Conservation (phyloP, 306 rosid species). For the Dalbergia cochinchinensis region DNA sequence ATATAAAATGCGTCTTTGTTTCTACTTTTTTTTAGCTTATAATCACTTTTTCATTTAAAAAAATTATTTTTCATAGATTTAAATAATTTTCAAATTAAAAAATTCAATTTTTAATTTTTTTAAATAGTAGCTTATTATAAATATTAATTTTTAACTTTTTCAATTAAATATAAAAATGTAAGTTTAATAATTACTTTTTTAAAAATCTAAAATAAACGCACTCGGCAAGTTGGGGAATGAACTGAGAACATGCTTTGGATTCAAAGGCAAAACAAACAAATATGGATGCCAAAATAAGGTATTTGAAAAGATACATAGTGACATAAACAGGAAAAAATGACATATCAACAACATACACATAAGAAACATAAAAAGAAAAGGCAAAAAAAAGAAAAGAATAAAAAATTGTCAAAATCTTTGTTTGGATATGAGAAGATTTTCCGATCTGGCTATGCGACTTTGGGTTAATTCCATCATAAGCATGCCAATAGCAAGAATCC, state of each 20-base stretch:
- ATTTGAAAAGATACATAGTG: constrained; percentile 10
- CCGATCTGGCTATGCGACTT: constrained; percentile 44
- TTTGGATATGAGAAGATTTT: constrained; percentile 40
- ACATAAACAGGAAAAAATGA: constrained; percentile 1
- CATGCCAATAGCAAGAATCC: constrained; percentile 46
- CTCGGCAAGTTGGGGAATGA: not conserved
- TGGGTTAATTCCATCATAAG: constrained; percentile 43
- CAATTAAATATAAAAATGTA: no score
- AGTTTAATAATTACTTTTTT: no score
- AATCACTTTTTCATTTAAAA: no score
- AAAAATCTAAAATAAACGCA: no score
- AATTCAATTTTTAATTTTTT: no score
- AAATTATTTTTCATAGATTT: no score
- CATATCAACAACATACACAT: not conserved
- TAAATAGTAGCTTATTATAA: no score
- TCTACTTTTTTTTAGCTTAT: no score
- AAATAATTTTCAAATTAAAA: no score
- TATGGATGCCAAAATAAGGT: constrained; percentile 29
- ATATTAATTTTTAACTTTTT: no score
- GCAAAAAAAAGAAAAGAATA: not conserved
- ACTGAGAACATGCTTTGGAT: not conserved
- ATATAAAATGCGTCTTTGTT: no score
- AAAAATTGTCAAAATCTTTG: constrained; percentile 9
- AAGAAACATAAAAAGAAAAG: not conserved
- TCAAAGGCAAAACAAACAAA: constrained; percentile 31